Conservation (phyloP, 495 filamentous ascomycete species). For the Zalerion maritima region DNA sequence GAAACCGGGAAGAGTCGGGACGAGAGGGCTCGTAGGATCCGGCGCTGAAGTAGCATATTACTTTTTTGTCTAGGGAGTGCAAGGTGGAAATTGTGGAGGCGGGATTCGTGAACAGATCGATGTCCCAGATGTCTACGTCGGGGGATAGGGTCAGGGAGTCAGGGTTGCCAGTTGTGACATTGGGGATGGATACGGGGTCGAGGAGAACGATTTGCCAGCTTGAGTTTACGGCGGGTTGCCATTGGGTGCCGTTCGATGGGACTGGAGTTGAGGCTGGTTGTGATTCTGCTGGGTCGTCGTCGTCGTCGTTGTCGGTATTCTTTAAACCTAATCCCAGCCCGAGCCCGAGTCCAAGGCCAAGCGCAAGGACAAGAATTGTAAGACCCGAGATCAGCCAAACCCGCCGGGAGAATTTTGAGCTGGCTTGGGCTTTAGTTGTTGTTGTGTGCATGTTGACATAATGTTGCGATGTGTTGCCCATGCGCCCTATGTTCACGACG, state of each 20-base stretch:
- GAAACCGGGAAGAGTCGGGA: constrained; percentile 37
- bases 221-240: constrained; percentile 33
- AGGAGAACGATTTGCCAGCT: constrained; percentile 42
- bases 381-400: constrained; percentile 6
- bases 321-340: constrained; percentile 18
- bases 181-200: constrained; percentile 28
- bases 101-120: constrained; percentile 44
- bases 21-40: constrained; percentile 33
- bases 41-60: constrained; percentile 64
- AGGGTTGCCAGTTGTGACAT: constrained; percentile 5
- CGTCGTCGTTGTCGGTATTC: background rate
- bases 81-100: constrained; percentile 29
- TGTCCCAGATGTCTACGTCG: constrained; percentile 40
- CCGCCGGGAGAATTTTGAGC: no score
- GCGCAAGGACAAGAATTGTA: constrained; percentile 31
- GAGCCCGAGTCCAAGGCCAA: constrained; percentile 40
- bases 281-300: background rate
- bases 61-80: constrained; percentile 33
- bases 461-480: no score
- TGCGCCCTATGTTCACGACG: no score
- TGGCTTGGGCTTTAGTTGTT: no score
- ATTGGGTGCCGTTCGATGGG: constrained; percentile 20
- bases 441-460: no score
- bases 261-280: constrained; percentile 8
- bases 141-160: no score